phyloP scores from a whole-genome alignment of 805 yeast genomes.

The Debaryomyces prosopidis region DNA sequence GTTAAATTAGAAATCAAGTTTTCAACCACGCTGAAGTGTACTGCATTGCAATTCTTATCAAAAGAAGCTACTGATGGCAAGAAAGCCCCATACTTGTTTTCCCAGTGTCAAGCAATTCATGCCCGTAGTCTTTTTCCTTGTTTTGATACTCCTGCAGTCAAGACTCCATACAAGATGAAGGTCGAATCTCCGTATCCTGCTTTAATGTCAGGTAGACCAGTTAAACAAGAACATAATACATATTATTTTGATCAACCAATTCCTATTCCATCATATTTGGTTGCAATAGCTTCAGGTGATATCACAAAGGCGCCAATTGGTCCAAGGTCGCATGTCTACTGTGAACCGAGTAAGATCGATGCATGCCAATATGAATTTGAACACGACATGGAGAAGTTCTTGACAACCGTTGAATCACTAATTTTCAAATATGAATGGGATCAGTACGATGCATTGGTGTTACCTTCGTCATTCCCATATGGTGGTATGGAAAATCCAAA shows the following conservation, averaged over 20 bases:
- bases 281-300: conserved; percentile 85
- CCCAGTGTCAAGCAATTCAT: conserved; percentile 91
- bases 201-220: conserved; percentile 69
- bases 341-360: conserved; percentile 69
- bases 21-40: conserved; percentile 70
- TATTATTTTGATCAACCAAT: conserved; percentile 62
- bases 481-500: conserved; percentile 97
- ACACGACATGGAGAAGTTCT: conserved; percentile 77
- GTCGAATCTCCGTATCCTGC: conserved; percentile 68
- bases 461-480: conserved; percentile 78
- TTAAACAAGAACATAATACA: conserved; percentile 13
- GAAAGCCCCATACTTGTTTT: conserved; percentile 69
- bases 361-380: conserved; percentile 79
- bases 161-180: conserved; percentile 59
- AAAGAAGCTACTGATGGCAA: conserved; percentile 74
- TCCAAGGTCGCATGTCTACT: conserved; percentile 80
- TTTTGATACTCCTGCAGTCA: conserved; percentile 87
- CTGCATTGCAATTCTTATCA: conserved; percentile 86
- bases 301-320: conserved; percentile 68
- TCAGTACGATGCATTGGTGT: conserved; percentile 74
- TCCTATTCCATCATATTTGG: conserved; percentile 83
- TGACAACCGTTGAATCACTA: conserved; percentile 71
- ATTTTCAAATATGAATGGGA: conserved; percentile 85
- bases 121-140: conserved; percentile 87
- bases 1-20: conserved; percentile 48